A percentile compares a stretch with the other conserved stretches of the same genome.
phyloP scores from a whole-genome alignment of 805 yeast species.

The Ogataea allantospora region DNA sequence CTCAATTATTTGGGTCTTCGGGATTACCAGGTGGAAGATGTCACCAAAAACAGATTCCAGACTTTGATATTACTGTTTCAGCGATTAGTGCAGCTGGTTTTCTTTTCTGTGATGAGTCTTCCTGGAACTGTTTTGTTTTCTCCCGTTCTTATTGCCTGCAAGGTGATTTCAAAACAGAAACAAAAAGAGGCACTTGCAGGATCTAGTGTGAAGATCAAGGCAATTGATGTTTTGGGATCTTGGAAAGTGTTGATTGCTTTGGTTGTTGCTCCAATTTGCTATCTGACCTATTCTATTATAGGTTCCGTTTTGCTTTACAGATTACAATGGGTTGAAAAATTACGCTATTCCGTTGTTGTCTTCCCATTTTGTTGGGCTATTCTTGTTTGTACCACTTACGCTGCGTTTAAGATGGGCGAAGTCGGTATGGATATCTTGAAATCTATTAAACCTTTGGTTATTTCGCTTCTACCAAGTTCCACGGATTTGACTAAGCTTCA shows the following conservation, averaged over 20 bases:
- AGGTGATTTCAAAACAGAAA: constrained; percentile 66
- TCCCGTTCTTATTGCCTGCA: constrained; percentile 81
- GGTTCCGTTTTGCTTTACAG: constrained; percentile 36
- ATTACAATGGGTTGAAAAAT: constrained; percentile 19
- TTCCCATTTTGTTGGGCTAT: constrained; percentile 54
- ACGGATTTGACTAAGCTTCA: constrained; percentile 55
- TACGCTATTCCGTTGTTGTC: constrained; percentile 27
- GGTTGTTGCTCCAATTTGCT: constrained; percentile 83
- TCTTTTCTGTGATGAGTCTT: constrained; percentile 60
- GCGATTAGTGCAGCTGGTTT: constrained; percentile 53
- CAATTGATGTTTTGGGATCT: constrained; percentile 90
- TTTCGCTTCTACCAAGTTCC: constrained; percentile 54
- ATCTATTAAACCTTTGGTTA: constrained; percentile 73
- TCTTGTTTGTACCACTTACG: constrained; percentile 74
- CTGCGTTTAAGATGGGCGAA: constrained; percentile 88
- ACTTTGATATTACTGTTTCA: constrained; percentile 52
- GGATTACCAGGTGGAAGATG: constrained; percentile 68
- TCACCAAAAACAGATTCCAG: constrained; percentile 48
- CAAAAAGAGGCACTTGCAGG: constrained; percentile 75
- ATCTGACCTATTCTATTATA: constrained; percentile 70
- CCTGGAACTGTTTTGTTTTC: constrained; percentile 88
- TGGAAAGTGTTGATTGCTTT: constrained; percentile 91
- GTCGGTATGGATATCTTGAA: constrained; percentile 89
- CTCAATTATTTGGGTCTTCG: constrained; percentile 61
- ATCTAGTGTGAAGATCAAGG: constrained; percentile 87